Base-by-base conservation (phyloP, 2,329 filamentous ascomycete genomes). In the Fusarium vanettenii region DNA sequence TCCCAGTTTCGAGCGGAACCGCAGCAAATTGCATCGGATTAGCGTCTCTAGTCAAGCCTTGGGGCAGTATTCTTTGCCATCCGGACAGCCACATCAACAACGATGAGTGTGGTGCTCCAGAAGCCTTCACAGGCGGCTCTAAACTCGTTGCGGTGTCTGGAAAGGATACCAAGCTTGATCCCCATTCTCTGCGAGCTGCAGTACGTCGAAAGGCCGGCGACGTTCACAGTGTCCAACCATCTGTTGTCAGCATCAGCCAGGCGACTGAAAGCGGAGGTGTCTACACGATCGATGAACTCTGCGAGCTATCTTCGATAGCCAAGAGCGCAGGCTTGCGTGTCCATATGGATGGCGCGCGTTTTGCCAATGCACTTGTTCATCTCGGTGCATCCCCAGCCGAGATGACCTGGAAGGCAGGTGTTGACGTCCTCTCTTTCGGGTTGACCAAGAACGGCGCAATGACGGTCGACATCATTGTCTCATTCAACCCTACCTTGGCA, bases 21-120 rank as follows among this genome's bases (percentile, higher is more conserved):
- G 50, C 50, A 6, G 62, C 50, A 8, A 65, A 65, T 22, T 57
- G 50, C 37, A 43, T 65, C 33, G 62, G 25, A 14, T 20, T 65
- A 22, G 50, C 62, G 7, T 31, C 50, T 0, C 13, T 65, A 3
- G 37, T 39, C n/a, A 31, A 20, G 27, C 62, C 62, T 37, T 57
- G 62, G 50, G 50, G 62, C 27, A 57, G 50, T 16, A 59, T 65
- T 14, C 52, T 65, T 18, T 57, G 50, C 18, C 62, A 65, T 45
- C 48, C 25, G 14, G 48, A 52, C 11, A 29, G 22, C 4, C 48
- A 52, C n/a, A 27, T 52, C 48, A 52, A 27, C 25, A 29, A 27
- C 11, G 48, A 52, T 9, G 48, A 52, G 16, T 52, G 48, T 29
- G 48, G 48, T 52, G 48, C 48, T 16, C 48, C 48, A 5, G 48